Evolutionary conservation across 2,329 filamentous ascomycete species (phyloP), one percentile per base, ranked within the genome.

Genomic region (Aspergillus costaricaensis): DNA sequence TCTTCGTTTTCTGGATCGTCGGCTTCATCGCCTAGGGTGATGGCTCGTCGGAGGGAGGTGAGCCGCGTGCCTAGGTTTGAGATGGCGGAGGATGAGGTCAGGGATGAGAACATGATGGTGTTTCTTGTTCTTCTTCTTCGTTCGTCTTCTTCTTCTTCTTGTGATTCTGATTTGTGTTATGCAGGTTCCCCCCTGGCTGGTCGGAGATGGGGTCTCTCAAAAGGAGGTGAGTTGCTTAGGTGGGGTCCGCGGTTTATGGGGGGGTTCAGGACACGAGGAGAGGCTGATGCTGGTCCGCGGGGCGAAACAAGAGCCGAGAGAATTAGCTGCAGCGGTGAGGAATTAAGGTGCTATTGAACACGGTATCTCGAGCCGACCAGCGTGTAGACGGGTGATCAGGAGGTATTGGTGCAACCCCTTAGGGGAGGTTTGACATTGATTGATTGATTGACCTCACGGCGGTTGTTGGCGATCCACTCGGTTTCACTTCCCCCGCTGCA

Each of bases 91-190:
- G 75, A 76, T 17, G 74, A 72, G 7, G 72, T 76, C 49, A 87
- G 83, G 73, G 88, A 91, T 71, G 88, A 90, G 79, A 96, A 90
- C 84, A 59, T 30, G 50, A 43, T 53, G 21, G 27, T 30, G 27
- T 5, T 12, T 5, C 10, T 36, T 12, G 12, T 36, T 14, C 32
- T 32, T 3, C 12, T 36, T 14, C 12, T 14, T 36, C 32, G 25
- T 36, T 30, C 27, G 12, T 36, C 4, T 14, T 36, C 10, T 32
- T 32, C 9, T 32, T 32, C 10, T 36, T 36, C 4, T 15, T 36
- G 12, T 36, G 12, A 12, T 36, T 36, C 12, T 36, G 12, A 5
- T 36, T 36, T 15, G 12, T 36, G 6, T 14, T 36, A 15, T 14
- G 10, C 32, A 36, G 32, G 32, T 14, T 32, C 32, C 32, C 32